Evolutionary conservation across 768 basidiomycete species (phyloP).

Genomic region (Auricularia sp.): DNA sequence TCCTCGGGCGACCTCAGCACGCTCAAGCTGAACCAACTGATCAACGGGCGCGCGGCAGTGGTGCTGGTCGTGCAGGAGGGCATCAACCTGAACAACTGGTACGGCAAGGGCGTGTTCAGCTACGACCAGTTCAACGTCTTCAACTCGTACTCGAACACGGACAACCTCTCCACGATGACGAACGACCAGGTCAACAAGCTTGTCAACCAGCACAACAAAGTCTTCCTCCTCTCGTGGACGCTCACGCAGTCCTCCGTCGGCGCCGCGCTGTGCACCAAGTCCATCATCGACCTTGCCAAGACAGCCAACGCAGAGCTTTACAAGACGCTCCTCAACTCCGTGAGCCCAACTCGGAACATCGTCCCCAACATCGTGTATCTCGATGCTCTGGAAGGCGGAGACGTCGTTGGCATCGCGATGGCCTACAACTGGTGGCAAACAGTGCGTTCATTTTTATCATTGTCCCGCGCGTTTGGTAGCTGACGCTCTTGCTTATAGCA

Average conservation of each 20-base stretch:
- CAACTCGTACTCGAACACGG: background rate
- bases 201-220: background rate
- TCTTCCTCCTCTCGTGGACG: background rate
- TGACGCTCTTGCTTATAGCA: background rate
- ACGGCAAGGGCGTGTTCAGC: background rate
- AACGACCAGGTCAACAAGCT: constrained; percentile 1
- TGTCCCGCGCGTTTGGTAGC: background rate
- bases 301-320: background rate
- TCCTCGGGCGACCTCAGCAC: background rate
- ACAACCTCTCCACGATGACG: background rate
- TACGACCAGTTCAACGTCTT: background rate
- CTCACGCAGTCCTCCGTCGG: background rate
- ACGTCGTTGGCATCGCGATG: background rate
- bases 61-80: background rate
- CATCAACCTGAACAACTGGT: background rate
- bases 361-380: background rate
- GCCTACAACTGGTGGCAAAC: background rate
- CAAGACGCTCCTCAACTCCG: background rate
- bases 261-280: background rate
- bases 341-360: background rate
- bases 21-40: background rate
- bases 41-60: background rate
- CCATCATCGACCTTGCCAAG: background rate
- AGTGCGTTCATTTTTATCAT: background rate
- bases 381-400: background rate